phyloP scores from a whole-genome alignment of 805 yeast genomes.

The Starmerella tilneyi region DNA sequence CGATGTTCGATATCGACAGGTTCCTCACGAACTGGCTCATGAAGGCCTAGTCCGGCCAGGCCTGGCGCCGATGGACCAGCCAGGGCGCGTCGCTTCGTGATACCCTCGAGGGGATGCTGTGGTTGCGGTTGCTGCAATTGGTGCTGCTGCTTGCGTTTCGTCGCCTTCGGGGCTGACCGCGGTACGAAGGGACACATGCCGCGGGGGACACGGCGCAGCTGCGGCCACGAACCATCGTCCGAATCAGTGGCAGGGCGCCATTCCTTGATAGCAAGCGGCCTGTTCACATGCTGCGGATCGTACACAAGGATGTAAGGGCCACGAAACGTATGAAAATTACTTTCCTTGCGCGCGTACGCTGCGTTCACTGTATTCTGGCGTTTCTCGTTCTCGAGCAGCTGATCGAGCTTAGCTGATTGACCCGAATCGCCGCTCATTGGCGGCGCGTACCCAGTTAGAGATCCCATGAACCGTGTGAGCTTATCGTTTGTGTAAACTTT shows the following conservation, averaged over 20 bases:
- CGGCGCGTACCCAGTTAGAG: conserved; percentile 20
- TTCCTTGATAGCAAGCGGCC: conserved; percentile 76
- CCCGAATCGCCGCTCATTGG: conserved; percentile 27
- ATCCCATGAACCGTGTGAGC: conserved; percentile 60
- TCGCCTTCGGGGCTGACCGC: neutral
- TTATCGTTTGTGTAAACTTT: conserved; percentile 87
- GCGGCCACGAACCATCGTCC: conserved; percentile 43
- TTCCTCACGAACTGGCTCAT: neutral
- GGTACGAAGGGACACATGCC: conserved; percentile 78
- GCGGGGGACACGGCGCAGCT: conserved; percentile 47
- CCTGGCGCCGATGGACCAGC: conserved; percentile 4
- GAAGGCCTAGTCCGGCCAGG: conserved; percentile 5
- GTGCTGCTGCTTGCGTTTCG: conserved; percentile 10
- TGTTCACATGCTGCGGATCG: conserved; percentile 63
- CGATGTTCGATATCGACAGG: no score
- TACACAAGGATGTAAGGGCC: conserved; percentile 66
- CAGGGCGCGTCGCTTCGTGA: conserved; percentile 1
- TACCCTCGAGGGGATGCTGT: neutral
- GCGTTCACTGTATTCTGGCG: conserved; percentile 50
- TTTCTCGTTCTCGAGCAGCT: conserved; percentile 69
- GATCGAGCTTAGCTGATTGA: conserved; percentile 34
- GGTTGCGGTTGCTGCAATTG: neutral
- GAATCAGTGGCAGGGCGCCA: conserved; percentile 45
- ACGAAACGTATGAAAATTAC: conserved; percentile 67
- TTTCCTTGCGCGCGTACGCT: conserved; percentile 67